Base-by-base conservation (phyloP, 768 basidiomycete species). In the Tephrocybe sp. region DNA sequence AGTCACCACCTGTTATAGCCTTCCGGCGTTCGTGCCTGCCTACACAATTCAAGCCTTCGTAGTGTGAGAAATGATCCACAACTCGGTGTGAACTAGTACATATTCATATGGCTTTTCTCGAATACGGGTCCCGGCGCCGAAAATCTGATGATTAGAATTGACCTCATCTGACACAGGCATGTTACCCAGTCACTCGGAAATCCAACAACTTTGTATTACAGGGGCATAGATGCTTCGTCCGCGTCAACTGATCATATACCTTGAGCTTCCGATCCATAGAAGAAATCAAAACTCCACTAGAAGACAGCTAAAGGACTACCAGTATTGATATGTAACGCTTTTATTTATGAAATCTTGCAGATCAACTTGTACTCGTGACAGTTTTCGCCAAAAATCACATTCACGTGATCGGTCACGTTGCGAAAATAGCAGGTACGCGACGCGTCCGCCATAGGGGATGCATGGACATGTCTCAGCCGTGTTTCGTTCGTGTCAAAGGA, bases 351-450 rank as follows among this genome's bases (percentile, higher is more conserved):
- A 27, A 32, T 25, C n/a, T n/a, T n/a, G n/a, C n/a, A 28, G 41
- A 19, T n/a, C 13, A 16, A n/a, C 15, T 24, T 16, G 16, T 16
- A 7, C 31, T 35, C 32, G 48, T 55, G 49, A 55, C 53, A 35
- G 3, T 27, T 25, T 45, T 50, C 60, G 47, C 57, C 55, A 61
- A 58, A 44, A 35, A 60, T 60, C 54, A 60, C 60, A 41, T 18
- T 44, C 60, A 60, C 55, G 57, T 61, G 60, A 57, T 43, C 15
- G 21, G 49, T 61, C 60, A 59, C 57, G 53, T 53, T 56, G 9
- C 16, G 35, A 27, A 42, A 8, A 19, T 16, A 13, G n/a, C n/a
- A n/a, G n/a, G 16, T 7, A 41, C 52, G 36, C 51, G 49, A 49
- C 55, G 49, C 54, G 52, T 52, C 45, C 6, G 16, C 12, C 4